phyloP scores from a whole-genome alignment of 2,329 filamentous ascomycete genomes.

The Scopulariopsis brevicaulis region DNA sequence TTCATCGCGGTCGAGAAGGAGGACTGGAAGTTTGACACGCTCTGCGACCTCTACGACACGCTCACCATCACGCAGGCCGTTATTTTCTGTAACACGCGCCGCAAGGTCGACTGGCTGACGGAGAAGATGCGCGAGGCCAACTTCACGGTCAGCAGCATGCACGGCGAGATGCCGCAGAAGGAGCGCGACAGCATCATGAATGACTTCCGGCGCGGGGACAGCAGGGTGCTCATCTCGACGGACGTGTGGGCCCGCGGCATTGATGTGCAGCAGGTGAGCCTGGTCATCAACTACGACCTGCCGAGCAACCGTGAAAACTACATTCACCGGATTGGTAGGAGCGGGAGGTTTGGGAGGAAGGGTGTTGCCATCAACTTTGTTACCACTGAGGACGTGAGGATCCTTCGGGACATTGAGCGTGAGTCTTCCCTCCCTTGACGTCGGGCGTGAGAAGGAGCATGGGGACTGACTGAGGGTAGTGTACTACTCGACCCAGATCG shows the following conservation, averaged over 20 bases:
- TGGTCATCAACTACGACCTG: constrained; percentile 98
- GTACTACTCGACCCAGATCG: constrained; percentile 93
- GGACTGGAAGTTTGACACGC: constrained; percentile 98
- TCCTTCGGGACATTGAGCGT: constrained; percentile 93
- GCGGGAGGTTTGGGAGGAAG: constrained; percentile 91
- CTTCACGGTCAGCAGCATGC: constrained; percentile 98
- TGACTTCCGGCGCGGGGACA: constrained; percentile 95
- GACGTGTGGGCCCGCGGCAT: constrained; percentile 98
- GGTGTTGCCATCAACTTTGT: constrained; percentile 99
- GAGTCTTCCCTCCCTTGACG: constrained; percentile 21
- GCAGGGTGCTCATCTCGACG: constrained; percentile 89
- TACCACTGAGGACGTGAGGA: constrained; percentile 94
- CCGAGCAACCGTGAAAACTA: constrained; percentile 99
- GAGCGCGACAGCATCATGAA: constrained; percentile 99
- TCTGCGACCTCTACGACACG: constrained; percentile 97
- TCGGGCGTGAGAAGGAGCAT: not conserved
- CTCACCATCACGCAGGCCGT: constrained; percentile 97
- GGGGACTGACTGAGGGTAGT: constrained; percentile 32
- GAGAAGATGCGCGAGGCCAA: constrained; percentile 99
- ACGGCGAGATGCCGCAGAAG: constrained; percentile 98
- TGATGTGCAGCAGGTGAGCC: constrained; percentile 93
- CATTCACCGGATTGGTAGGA: constrained; percentile 95
- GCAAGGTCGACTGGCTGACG: constrained; percentile 98
- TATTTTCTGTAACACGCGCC: constrained; percentile 98
- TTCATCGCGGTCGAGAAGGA: constrained; percentile 99